Evolutionary conservation across 1,139 yeast genomes (phyloP).

Genomic region (Pichia terricola): DNA sequence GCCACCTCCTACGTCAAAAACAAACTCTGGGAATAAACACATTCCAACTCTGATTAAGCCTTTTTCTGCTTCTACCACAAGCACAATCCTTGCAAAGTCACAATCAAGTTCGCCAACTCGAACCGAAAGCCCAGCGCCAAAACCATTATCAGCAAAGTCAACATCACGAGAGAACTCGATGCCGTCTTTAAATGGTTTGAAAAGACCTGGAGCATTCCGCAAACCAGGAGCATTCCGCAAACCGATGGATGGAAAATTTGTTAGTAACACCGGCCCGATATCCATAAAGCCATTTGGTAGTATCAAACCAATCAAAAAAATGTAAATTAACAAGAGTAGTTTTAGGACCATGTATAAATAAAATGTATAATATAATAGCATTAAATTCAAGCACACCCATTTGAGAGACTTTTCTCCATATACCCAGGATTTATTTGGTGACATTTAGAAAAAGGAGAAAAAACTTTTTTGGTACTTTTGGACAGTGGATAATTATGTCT

Average conservation of each 20-base stretch:
- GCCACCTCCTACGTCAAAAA: conserved; percentile 1
- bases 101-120: too few relatives aligned
- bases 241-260: conserved; percentile 16
- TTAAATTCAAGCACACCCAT: too few relatives aligned
- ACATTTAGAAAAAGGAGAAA: too few relatives aligned
- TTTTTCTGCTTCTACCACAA: neutral
- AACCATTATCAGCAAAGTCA: too few relatives aligned
- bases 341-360: too few relatives aligned
- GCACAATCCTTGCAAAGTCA: neutral
- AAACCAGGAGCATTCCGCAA: conserved; percentile 46
- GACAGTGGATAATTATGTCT: too few relatives aligned
- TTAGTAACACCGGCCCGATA: neutral
- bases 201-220: conserved; percentile 25
- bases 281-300: conserved; percentile 15
- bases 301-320: conserved; percentile 14
- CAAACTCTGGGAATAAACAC: neutral
- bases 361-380: too few relatives aligned
- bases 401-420: too few relatives aligned
- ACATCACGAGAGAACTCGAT: too few relatives aligned
- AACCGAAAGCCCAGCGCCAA: too few relatives aligned
- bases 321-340: neutral
- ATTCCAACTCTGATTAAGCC: neutral
- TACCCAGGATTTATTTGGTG: too few relatives aligned
- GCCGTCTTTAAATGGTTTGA: neutral
- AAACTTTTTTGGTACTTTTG: too few relatives aligned